Evolutionary conservation across 1,139 yeast genomes (phyloP), one percentile per base, ranked within the genome.

Genomic region (Yamadazyma diospyri): DNA sequence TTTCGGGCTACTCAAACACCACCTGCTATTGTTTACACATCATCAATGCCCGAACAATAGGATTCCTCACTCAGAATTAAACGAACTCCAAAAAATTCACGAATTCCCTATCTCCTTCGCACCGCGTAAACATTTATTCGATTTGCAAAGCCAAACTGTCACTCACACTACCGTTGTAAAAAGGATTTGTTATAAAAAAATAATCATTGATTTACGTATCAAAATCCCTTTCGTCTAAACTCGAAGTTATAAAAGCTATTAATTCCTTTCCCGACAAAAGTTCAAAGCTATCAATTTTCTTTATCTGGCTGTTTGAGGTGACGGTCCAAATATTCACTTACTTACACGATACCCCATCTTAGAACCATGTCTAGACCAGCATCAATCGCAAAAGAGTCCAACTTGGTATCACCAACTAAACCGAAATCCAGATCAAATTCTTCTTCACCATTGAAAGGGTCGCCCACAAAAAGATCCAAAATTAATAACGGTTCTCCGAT

Each of bases 391-490:
- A 45, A 36, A 28, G 41, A 39, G 20, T 36, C 46, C 3, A 45
- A 45, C 30, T 27, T 38, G 12, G 42, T 56, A 20, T 53, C 62
- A 14, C 56, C 61, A 7, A 30, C 50, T 3, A 43, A 39, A 18
- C 21, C 23, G 12, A 32, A 19, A 9, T 33, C 39, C 10, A 42
- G 39, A 31, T 39, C 46, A 11, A 37, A 41, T 18, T 29, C 32
- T 22, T n/a, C 26, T n/a, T 40, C 46, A 6, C 48, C 48, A 12
- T 34, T 40, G 7, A 45, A 39, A 31, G 25, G 29, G 21, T 55
- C 64, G 3, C 62, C 64, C 15, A 47, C 55, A 23, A 55, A 50
- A 34, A 57, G 66, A 42, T 42, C 61, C 14, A 57, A 51, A 14
- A 50, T 62, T 32, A 53, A 58, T 9, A 17, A 16, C 21, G 27